A percentile compares a stretch with the other conserved stretches of the same genome.
Evolutionary conservation across 2,329 filamentous ascomycete genomes (phyloP).

Genomic region (Aspergillus arachidicola): DNA sequence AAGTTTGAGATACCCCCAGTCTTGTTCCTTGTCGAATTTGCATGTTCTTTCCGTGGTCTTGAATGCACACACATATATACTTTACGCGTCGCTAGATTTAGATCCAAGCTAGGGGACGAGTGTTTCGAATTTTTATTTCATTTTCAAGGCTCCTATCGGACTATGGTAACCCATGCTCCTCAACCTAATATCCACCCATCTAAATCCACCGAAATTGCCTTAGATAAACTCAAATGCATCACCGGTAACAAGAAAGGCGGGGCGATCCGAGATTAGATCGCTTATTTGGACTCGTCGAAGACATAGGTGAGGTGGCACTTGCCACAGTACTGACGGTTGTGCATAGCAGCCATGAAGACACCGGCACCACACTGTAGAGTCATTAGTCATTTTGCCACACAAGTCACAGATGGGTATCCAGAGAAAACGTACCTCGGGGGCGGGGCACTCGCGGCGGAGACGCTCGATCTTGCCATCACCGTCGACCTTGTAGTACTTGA

Average conservation of each 20-base stretch:
- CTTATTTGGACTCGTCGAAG: conserved; percentile 67
- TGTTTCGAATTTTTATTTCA: conserved; percentile 21
- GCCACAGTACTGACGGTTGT: conserved; percentile 97
- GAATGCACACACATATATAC: conserved; percentile 8
- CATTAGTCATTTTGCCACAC: conserved; percentile 39
- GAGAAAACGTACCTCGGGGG: conserved; percentile 71
- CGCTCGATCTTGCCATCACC: conserved; percentile 99
- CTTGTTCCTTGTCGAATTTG: background rate
- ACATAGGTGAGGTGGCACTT: conserved; percentile 72
- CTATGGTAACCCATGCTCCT: conserved; percentile 22
- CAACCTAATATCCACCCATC: conserved; percentile 14
- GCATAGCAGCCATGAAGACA: conserved; percentile 99
- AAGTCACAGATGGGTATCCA: background rate
- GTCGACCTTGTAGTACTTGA: conserved; percentile 99
- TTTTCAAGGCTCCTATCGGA: conserved; percentile 20
- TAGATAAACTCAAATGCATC: conserved; percentile 11
- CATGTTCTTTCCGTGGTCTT: background rate
- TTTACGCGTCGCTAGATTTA: conserved; percentile 9
- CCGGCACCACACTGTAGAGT: conserved; percentile 84
- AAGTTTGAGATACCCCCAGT: background rate
- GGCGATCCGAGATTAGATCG: conserved; percentile 23
- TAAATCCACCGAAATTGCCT: conserved; percentile 16
- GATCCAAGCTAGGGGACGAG: background rate
- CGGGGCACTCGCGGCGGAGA: conserved; percentile 94
- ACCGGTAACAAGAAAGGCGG: conserved; percentile 19